Evolutionary conservation across 139 green algal genomes (phyloP), one percentile per base, ranked within the genome.

Genomic region (Penium margaritaceum): DNA sequence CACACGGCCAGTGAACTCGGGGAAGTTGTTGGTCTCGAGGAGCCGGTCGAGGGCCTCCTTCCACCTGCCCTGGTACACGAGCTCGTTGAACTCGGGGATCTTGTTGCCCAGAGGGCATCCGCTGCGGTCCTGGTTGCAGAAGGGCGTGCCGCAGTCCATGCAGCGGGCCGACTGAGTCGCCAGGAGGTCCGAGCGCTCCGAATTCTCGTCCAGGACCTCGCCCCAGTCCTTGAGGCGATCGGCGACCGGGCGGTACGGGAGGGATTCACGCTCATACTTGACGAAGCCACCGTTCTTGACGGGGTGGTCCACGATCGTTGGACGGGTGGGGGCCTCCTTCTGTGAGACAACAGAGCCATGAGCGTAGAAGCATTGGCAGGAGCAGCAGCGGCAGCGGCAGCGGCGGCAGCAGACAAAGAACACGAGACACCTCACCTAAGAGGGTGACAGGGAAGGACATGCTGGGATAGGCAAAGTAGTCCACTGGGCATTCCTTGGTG

Each of bases 11-110:
- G 92, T 97, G 85, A 97, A 97, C 87, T 97, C 92, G 39, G 93
- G 93, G 87, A 97, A 97, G 85, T 97, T 97, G 85, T 97, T 97
- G 29, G 92, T 97, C 79, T 96, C 90, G 61, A 96, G 81, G 67
- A 97, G 87, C 0, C 92, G 78, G 77, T 96, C 84, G 38, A 95
- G 80, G 21, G 92, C 92, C 71, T 96, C 93, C 3, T 76, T 80
- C 92, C 92, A 97, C 36, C 87, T 77, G 44, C 90, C 91, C 83
- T 96, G 76, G 84, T 93, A 85, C 73, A 97, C 92, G 58, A 97
- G 84, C 63, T 94, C 91, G 72, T 97, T 97, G 84, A 89, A 97
- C 85, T 97, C 92, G 24, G 92, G 92, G 76, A 97, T 97, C 51
- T 88, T 88, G 87, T 96, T 96, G 60, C 90, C 91, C 57, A 97